Conservation (phyloP, 2,329 filamentous ascomycete genomes). For the Fusarium beomiforme region DNA sequence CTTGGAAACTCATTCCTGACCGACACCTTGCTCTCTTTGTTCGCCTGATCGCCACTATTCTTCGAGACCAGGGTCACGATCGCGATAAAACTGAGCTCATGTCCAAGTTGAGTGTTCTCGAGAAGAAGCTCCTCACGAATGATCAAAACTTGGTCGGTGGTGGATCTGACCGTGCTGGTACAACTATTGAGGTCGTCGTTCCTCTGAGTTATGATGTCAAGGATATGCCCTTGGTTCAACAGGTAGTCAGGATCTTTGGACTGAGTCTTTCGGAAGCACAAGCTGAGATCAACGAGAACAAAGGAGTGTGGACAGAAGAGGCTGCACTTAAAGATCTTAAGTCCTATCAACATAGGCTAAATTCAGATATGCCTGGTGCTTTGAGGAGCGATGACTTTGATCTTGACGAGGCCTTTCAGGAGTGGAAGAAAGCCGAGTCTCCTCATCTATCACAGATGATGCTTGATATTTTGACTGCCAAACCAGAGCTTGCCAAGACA, state of each 20-base stretch:
- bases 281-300: slow-evolving; percentile 85
- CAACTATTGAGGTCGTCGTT: slow-evolving; percentile 80
- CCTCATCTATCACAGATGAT: slow-evolving; percentile 93
- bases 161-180: slow-evolving; percentile 48
- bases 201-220: slow-evolving; percentile 92
- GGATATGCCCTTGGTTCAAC: slow-evolving; percentile 94
- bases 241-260: slow-evolving; percentile 87
- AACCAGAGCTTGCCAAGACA: slow-evolving; percentile 84
- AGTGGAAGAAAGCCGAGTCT: slow-evolving; percentile 91
- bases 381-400: slow-evolving; percentile 89
- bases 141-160: slow-evolving; percentile 79
- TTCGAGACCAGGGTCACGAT: slow-evolving; percentile 86
- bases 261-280: slow-evolving; percentile 83
- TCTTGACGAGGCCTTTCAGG: slow-evolving; percentile 84
- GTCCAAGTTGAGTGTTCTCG: slow-evolving; percentile 79
- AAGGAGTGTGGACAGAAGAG: slow-evolving; percentile 87
- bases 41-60: slow-evolving; percentile 80
- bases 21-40: slow-evolving; percentile 95
- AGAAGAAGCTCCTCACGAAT: slow-evolving; percentile 93
- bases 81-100: slow-evolving; percentile 87
- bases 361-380: slow-evolving; percentile 79
- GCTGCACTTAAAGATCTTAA: slow-evolving; percentile 92
- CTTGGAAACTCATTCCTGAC: slow-evolving; percentile 92
- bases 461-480: slow-evolving; percentile 85
- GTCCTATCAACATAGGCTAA: slow-evolving; percentile 89